A percentile compares a stretch with the other conserved stretches of the same genome.
These are phyloP conservation scores for Phaeoacremonium minimum DNA, from an alignment of 2,329 filamentous ascomycete species.

Conservation along the genomic window DNA sequence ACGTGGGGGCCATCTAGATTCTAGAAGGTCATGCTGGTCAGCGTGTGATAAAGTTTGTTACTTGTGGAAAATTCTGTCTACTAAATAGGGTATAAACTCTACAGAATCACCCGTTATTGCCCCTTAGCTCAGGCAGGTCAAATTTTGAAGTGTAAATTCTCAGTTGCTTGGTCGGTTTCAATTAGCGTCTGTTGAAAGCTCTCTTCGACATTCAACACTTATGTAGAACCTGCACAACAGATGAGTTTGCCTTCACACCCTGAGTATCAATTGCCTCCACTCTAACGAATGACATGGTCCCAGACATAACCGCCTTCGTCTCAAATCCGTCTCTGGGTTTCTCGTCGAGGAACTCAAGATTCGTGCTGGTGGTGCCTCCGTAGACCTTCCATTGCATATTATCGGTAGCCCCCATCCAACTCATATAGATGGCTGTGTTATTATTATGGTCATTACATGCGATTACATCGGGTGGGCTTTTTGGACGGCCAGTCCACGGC, in stretches of 20 bases:
- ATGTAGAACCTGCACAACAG: neutral
- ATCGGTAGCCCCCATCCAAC: slow-evolving; percentile 31
- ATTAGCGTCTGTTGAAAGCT: no score
- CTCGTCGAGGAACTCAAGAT: slow-evolving; percentile 1
- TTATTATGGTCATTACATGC: slow-evolving; percentile 11
- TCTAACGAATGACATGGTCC: neutral
- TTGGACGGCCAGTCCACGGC: slow-evolving; percentile 18
- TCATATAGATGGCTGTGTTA: slow-evolving; percentile 23
- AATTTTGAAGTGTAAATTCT: no score
- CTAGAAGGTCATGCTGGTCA: no score
- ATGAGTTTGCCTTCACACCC: neutral
- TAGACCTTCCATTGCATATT: slow-evolving; percentile 28
- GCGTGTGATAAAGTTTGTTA: no score
- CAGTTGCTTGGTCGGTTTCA: no score
- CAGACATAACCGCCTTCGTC: neutral
- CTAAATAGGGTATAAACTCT: no score
- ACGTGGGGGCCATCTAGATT: no score
- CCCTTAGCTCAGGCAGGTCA: no score
- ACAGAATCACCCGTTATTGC: no score
- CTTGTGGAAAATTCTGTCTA: no score
- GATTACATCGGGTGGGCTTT: slow-evolving; percentile 10
- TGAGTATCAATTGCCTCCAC: neutral
- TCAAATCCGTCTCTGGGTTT: neutral
- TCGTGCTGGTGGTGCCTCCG: slow-evolving; percentile 6
- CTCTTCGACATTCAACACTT: no score